Conservation (phyloP, 2,329 filamentous ascomycete genomes). For the Colletotrichum nymphaeae region DNA sequence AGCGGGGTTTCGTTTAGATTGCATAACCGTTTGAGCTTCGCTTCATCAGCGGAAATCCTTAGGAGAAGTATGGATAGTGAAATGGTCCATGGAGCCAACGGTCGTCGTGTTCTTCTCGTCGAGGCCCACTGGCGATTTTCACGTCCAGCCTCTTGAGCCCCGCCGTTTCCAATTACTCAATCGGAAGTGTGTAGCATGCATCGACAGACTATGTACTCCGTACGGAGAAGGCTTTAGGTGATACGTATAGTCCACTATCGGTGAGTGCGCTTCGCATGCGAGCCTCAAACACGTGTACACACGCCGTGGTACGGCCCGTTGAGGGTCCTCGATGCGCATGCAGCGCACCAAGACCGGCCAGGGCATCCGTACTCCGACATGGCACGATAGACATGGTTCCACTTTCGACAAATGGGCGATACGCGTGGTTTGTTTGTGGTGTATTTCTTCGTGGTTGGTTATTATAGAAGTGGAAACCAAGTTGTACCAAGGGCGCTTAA, state of each 20-base stretch:
- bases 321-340: slow-evolving; percentile 4
- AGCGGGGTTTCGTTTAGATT: slow-evolving; percentile 21
- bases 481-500: slow-evolving; percentile 20
- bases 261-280: slow-evolving; percentile 4
- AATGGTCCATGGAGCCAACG: not conserved
- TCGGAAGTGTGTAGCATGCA: not conserved
- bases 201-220: slow-evolving; percentile 11
- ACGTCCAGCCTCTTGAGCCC: not conserved
- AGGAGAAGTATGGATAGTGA: not conserved
- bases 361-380: not conserved
- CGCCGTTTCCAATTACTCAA: not conserved
- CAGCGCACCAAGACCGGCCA: slow-evolving; percentile 8
- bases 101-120: not conserved
- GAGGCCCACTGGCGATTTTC: not conserved
- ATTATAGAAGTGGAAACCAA: not conserved
- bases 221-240: not conserved
- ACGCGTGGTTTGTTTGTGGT: slow-evolving; percentile 12
- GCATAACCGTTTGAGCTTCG: not conserved
- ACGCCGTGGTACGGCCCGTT: slow-evolving; percentile 10
- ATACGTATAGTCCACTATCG: not conserved
- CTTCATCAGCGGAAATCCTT: slow-evolving; percentile 4
- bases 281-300: not conserved
- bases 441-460: not conserved
- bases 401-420: slow-evolving; percentile 14
- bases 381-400: not conserved